Evolutionary conservation across 768 basidiomycete genomes (phyloP).

Genomic region (Suillus ampliporus): DNA sequence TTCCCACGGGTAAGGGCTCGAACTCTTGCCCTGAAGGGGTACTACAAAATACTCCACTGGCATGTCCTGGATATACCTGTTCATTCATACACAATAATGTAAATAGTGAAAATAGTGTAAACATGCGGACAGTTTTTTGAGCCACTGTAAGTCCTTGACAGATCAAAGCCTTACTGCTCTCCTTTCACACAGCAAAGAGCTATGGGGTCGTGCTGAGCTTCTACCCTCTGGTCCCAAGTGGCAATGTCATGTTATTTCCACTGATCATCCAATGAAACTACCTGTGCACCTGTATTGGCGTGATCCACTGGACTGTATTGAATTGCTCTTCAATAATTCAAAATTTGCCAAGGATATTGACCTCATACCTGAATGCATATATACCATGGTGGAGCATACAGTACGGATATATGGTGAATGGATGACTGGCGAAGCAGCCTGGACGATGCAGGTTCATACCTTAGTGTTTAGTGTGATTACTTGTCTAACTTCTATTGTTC

Average conservation of each 20-base stretch:
- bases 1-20: no score
- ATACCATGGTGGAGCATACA: conserved; percentile 10
- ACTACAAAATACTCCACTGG: no score
- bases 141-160: not conserved
- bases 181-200: conserved; percentile 34
- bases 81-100: no score
- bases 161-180: conserved; percentile 15
- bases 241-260: conserved; percentile 20
- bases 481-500: conserved; percentile 10
- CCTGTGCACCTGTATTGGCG: not conserved
- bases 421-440: conserved; percentile 20
- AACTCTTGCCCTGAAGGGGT: no score
- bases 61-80: no score
- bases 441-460: conserved; percentile 7
- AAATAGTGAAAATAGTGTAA: no score
- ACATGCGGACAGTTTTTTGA: no score
- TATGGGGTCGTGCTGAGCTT: conserved; percentile 30
- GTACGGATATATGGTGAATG: conserved; percentile 28
- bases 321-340: conserved; percentile 26
- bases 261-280: conserved; percentile 25
- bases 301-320: conserved; percentile 29
- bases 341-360: conserved; percentile 19
- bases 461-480: not conserved
- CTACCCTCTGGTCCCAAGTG: conserved; percentile 34
- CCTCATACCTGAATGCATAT: conserved; percentile 24